Percentiles rank a stretch among this genome's conserved stretches.
Evolutionary conservation across 495 filamentous ascomycete genomes (phyloP).

Genomic region (Tuber brumale): DNA sequence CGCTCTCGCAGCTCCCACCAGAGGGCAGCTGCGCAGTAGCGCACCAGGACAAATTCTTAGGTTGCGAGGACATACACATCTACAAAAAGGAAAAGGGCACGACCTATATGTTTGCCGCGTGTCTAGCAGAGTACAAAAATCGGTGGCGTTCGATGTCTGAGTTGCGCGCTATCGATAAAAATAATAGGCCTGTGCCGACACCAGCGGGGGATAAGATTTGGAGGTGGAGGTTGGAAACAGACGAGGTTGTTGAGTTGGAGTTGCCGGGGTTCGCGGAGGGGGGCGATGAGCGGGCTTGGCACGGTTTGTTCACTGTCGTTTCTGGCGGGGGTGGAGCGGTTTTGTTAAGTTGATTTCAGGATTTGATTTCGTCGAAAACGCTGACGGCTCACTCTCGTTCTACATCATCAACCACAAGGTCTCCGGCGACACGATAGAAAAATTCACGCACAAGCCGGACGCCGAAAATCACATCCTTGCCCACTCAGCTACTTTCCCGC

Average conservation of each 20-base stretch:
- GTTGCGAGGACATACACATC: slow-evolving; percentile 40
- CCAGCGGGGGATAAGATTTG: slow-evolving; percentile 27
- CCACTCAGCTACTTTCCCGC: slow-evolving; percentile 13
- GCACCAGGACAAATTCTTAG: slow-evolving; percentile 26
- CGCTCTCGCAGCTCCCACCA: slow-evolving; percentile 41
- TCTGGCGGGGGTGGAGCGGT: not conserved
- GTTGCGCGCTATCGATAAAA: slow-evolving; percentile 5
- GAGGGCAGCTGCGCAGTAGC: slow-evolving; percentile 22
- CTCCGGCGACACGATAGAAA: slow-evolving; percentile 26
- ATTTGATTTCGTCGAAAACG: slow-evolving; percentile 25
- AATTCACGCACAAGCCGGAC: slow-evolving; percentile 33
- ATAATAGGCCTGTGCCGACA: not conserved
- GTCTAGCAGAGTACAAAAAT: slow-evolving; percentile 14
- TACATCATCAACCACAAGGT: slow-evolving; percentile 37
- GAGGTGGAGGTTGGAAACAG: slow-evolving; percentile 35
- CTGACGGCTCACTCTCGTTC: slow-evolving; percentile 18
- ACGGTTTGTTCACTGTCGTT: slow-evolving; percentile 10
- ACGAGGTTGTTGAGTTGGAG: slow-evolving; percentile 24
- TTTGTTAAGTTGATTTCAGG: not conserved
- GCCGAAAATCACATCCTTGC: not conserved
- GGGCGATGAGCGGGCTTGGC: slow-evolving; percentile 18
- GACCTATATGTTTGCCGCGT: slow-evolving; percentile 31
- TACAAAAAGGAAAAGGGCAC: slow-evolving; percentile 5
- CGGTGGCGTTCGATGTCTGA: slow-evolving; percentile 10
- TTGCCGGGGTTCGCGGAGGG: slow-evolving; percentile 16